Evolutionary conservation across 495 filamentous ascomycete genomes (phyloP).

Genomic region (Bryoglossum gracile): DNA sequence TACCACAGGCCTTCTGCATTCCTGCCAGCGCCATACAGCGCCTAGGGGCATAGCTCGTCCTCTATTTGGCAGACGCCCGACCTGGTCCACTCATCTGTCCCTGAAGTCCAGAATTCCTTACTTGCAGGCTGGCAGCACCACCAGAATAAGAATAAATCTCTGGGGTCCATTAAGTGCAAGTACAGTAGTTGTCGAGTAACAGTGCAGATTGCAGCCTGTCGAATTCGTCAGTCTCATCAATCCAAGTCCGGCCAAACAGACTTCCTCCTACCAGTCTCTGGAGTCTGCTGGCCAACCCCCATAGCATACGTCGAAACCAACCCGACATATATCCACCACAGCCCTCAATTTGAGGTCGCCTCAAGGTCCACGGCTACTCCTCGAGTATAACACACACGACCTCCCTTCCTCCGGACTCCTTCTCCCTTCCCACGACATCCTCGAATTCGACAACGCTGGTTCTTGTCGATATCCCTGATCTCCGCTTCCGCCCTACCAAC

Average conservation of each 20-base stretch:
- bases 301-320: neutral
- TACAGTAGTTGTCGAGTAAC: neutral
- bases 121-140: too few relatives aligned
- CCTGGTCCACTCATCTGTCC: conserved; percentile 11
- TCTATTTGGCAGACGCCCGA: conserved; percentile 1
- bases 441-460: conserved; percentile 4
- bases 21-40: neutral
- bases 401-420: neutral
- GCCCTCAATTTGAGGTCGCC: neutral
- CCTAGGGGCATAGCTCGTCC: conserved; percentile 8
- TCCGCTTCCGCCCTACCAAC: neutral
- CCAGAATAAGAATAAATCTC: too few relatives aligned
- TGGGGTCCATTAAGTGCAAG: too few relatives aligned
- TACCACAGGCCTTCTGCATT: neutral
- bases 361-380: neutral
- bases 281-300: neutral
- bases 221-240: neutral
- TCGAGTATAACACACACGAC: neutral
- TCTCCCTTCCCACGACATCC: neutral
- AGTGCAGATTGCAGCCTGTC: conserved; percentile 7
- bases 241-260: too few relatives aligned
- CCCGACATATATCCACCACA: neutral
- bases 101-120: conserved; percentile 9
- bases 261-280: neutral
- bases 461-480: neutral